These are phyloP conservation scores for Cucurbita moschata DNA, from an alignment of 306 rosid species.

Conservation along the genomic window DNA sequence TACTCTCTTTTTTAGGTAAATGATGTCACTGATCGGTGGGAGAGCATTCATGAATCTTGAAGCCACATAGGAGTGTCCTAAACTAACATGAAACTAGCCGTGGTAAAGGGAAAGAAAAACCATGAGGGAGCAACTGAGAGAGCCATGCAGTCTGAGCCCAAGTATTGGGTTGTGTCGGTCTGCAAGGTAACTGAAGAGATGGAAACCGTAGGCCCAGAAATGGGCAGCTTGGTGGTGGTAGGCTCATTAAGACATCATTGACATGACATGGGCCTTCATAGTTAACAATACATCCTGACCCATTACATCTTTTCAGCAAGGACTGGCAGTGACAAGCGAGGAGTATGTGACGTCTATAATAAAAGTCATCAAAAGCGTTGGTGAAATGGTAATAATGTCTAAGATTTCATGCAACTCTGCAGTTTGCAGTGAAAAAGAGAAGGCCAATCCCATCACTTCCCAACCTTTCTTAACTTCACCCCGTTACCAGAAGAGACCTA, in stretches of 20 bases:
- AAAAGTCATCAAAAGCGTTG: not conserved
- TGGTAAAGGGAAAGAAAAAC: no score
- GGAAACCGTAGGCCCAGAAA: constrained; percentile 3
- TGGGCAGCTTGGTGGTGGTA: not conserved
- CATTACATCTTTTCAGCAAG: not conserved
- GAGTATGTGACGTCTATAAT: not conserved
- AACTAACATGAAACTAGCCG: no score
- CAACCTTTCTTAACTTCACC: not conserved
- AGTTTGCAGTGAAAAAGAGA: constrained; percentile 1
- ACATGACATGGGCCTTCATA: constrained; percentile 1
- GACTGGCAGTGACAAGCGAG: not conserved
- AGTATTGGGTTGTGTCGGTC: not conserved
- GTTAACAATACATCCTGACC: not conserved
- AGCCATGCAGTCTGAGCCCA: not conserved
- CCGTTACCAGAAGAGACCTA: not conserved
- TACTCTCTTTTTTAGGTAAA: no score
- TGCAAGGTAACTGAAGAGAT: not conserved
- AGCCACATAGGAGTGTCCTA: no score
- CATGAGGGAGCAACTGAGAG: no score
- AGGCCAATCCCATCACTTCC: not conserved
- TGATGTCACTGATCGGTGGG: no score
- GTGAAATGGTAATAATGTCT: not conserved
- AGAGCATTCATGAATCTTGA: no score
- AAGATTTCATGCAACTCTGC: constrained; percentile 7
- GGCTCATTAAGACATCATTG: not conserved